These are phyloP conservation scores for Chytriomyces confervae DNA, from an alignment of 192 early-diverging fungal genomes.

Conservation along the genomic window DNA sequence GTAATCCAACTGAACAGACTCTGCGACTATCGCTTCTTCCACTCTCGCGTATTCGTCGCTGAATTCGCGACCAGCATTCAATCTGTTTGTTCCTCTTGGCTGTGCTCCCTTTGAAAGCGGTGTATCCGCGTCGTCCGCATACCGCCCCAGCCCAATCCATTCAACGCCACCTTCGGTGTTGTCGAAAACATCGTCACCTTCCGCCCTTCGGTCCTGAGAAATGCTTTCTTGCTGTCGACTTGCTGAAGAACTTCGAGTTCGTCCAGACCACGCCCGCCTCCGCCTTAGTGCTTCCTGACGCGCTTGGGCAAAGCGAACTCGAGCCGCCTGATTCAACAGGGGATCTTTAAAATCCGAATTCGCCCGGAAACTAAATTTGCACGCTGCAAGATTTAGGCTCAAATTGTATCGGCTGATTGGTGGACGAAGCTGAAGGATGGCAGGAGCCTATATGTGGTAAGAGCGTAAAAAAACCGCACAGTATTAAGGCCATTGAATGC, in stretches of 20 bases:
- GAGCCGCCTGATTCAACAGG: conserved; percentile 51
- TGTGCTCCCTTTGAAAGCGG: conserved; percentile 10
- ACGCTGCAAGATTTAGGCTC: conserved; percentile 55
- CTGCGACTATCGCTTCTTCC: conserved; percentile 63
- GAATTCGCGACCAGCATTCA: background rate
- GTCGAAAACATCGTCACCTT: conserved; percentile 29
- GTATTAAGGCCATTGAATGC: too few species aligned
- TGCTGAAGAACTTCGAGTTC: too few species aligned
- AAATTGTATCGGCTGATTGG: conserved; percentile 68
- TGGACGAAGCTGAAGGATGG: conserved; percentile 9
- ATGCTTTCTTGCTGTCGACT: background rate
- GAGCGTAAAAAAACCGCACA: too few species aligned
- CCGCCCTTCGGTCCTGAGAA: conserved; percentile 27
- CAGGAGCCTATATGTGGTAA: background rate
- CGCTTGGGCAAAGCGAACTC: conserved; percentile 33
- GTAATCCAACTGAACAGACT: conserved; percentile 62
- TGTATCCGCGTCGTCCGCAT: conserved; percentile 50
- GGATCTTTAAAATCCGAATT: conserved; percentile 73
- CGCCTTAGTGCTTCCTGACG: background rate
- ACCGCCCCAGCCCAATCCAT: conserved; percentile 70
- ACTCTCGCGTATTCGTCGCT: conserved; percentile 72
- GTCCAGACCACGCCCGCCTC: too few species aligned
- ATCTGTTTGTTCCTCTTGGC: too few species aligned
- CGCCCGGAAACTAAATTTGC: conserved; percentile 58
- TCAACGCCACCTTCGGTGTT: conserved; percentile 18